Percentiles rank a stretch among this genome's conserved stretches.
These are phyloP conservation scores for Blastobotrys persicus DNA, from an alignment of 1,139 yeast genomes.

Conservation along the genomic window DNA sequence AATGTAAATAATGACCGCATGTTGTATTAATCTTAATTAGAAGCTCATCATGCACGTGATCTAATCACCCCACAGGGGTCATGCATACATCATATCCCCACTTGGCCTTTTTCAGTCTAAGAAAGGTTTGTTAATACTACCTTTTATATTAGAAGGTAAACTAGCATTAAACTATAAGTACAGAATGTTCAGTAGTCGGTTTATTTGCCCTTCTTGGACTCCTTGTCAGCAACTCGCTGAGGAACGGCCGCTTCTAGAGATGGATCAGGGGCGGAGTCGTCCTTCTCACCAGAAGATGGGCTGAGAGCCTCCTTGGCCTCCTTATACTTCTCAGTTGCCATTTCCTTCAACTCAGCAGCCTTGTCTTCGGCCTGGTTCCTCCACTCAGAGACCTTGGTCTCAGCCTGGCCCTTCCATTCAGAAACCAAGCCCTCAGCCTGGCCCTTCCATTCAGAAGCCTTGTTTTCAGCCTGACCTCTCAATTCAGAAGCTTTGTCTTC, in stretches of 20 bases:
- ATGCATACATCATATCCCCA: too few relatives aligned
- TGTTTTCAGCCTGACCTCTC: slow-evolving; percentile 6
- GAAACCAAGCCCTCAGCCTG: too few relatives aligned
- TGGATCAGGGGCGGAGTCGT: slow-evolving; percentile 11
- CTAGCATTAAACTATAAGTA: not conserved
- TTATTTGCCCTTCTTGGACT: not conserved
- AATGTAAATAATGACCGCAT: not conserved
- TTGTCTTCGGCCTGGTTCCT: too few relatives aligned
- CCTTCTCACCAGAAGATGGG: too few relatives aligned
- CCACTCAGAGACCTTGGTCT: too few relatives aligned
- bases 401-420: too few relatives aligned
- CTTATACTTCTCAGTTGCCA: not conserved
- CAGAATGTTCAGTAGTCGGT: too few relatives aligned
- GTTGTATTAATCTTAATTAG: not conserved
- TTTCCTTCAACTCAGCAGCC: too few relatives aligned
- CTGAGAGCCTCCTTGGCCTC: not conserved
- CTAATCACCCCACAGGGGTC: too few relatives aligned
- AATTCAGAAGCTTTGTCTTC: slow-evolving; percentile 12
- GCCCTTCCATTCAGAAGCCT: not conserved
- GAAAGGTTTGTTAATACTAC: too few relatives aligned
- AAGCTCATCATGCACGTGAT: not conserved
- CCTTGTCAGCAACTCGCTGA: not conserved
- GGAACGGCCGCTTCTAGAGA: slow-evolving; percentile 12
- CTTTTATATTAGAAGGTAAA: too few relatives aligned
- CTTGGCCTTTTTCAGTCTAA: too few relatives aligned